Evolutionary conservation across 768 basidiomycete genomes (phyloP), one percentile per base, ranked within the genome.

Genomic region (Porphyrellus cyaneotinctus): DNA sequence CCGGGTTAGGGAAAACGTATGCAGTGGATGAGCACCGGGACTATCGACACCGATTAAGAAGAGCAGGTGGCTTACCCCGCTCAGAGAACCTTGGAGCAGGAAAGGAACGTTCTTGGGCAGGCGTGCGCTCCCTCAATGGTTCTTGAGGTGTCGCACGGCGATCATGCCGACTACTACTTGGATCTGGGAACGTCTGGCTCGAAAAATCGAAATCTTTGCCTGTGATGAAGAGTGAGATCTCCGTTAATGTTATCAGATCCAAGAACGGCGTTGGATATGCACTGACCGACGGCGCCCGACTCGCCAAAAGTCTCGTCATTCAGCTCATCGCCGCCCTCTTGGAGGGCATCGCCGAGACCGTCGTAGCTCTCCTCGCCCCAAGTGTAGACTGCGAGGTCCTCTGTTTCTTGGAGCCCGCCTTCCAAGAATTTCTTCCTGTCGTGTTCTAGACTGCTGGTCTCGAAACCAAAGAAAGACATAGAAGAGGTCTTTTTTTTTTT

Each of bases 281-380:
- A 72, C 87, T 77, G 67, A 94, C 94, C 91, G 53, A 95, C 81
- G 58, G 65, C 72, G 31, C 78, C 84, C 45, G 74, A 58, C 36
- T 72, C 79, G 28, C 95, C 97, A 73, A 99, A 99, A 3, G 97
- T 99, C 75, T 95, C 93, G 70, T 95, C 92, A 72, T 99, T 98
- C 61, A 95, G 68, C 60, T 95, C 94, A 76, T 97, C 94, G 51
- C 84, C 85, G 37, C 86, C 87, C 71, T 98, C 95, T 61, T 87
- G 83, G 49, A 97, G 79, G 45, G 83, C 83, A 70, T 91, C 87
- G 47, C 88, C 93, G 24, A 95, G 82, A 36, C 89, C 91, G 69
- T 95, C 91, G 65, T 94, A 93, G 59, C 83, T 84, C 36, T 90
- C 90, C 60, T 90, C 88, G 12, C 90, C 92, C 91, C 91, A 97